Evolutionary conservation across 129 eudicot genomes (phyloP).

Genomic region (Tagetes patula): DNA sequence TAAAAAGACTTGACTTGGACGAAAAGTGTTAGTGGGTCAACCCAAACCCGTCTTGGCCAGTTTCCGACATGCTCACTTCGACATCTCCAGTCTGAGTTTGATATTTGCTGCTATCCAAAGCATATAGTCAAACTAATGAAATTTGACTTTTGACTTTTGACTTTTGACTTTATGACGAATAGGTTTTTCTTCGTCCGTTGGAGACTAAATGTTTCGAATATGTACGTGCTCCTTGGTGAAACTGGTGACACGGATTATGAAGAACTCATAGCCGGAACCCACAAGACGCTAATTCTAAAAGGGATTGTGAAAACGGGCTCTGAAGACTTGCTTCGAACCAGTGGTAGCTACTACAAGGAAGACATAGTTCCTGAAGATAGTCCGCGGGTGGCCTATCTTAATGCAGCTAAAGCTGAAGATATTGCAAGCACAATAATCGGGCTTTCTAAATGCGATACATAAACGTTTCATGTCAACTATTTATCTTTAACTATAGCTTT

Average conservation of each 20-base stretch:
- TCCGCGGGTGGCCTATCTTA: constrained; percentile 49
- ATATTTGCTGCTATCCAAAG: too few relatives aligned
- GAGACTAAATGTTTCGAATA: constrained; percentile 86
- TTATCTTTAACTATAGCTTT: constrained; percentile 5
- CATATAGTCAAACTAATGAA: constrained; percentile 3
- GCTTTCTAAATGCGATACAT: constrained; percentile 46
- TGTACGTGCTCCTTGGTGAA: constrained; percentile 82
- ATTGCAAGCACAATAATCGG: constrained; percentile 54
- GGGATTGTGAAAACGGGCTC: constrained; percentile 75
- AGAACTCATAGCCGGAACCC: constrained; percentile 82
- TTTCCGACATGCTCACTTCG: not conserved
- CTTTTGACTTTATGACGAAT: not conserved
- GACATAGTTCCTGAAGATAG: constrained; percentile 79
- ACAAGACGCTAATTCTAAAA: constrained; percentile 74
- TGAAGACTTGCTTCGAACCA: constrained; percentile 71
- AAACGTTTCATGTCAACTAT: constrained; percentile 27
- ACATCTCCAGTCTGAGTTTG: too few relatives aligned
- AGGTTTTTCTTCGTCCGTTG: constrained; percentile 93
- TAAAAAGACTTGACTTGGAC: not conserved
- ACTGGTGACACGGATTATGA: constrained; percentile 95
- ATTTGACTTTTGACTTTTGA: not conserved
- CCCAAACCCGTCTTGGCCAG: not conserved
- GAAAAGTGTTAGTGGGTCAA: constrained; percentile 2
- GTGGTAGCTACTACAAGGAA: constrained; percentile 69
- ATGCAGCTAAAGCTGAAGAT: constrained; percentile 49